phyloP scores from a whole-genome alignment of 2,329 filamentous ascomycete species.

The Alternaria gansuensis region DNA sequence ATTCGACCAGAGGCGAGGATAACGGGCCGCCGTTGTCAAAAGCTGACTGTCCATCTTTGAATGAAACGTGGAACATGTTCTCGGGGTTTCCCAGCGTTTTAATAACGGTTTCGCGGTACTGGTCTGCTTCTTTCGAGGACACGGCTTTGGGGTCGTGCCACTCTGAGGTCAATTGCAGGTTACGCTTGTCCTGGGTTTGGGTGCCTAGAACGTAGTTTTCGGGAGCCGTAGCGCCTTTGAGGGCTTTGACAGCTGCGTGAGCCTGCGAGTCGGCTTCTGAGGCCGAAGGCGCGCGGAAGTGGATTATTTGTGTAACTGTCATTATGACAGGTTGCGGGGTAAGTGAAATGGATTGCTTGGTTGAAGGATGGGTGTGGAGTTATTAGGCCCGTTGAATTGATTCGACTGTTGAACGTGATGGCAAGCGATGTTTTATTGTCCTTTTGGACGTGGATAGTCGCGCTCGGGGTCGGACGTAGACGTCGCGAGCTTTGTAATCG shows the following conservation, averaged over 20 bases:
- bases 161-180: constrained; percentile 13
- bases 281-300: constrained; percentile 2
- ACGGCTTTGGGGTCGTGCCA: constrained; percentile 12
- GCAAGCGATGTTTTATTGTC: not conserved
- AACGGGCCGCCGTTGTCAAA: constrained; percentile 8
- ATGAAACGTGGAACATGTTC: constrained; percentile 6
- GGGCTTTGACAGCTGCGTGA: constrained; percentile 2
- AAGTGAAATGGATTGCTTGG: not conserved
- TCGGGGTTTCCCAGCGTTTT: constrained; percentile 6
- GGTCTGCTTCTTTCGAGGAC: not conserved
- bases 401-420: too few relatives aligned
- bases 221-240: constrained; percentile 14
- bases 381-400: not conserved
- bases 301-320: constrained; percentile 14
- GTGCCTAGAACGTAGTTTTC: constrained; percentile 13
- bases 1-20: constrained; percentile 11
- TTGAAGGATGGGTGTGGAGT: too few relatives aligned
- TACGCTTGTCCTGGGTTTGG: constrained; percentile 1
- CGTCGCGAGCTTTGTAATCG: not conserved
- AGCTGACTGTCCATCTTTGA: not conserved
- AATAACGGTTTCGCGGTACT: constrained; percentile 6
- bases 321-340: not conserved
- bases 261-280: constrained; percentile 1
- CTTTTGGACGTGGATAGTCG: not conserved
- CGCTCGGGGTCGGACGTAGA: not conserved